phyloP scores from a whole-genome alignment of 1,284 basidiomycete genomes.

The Pseudozyma sp. region DNA sequence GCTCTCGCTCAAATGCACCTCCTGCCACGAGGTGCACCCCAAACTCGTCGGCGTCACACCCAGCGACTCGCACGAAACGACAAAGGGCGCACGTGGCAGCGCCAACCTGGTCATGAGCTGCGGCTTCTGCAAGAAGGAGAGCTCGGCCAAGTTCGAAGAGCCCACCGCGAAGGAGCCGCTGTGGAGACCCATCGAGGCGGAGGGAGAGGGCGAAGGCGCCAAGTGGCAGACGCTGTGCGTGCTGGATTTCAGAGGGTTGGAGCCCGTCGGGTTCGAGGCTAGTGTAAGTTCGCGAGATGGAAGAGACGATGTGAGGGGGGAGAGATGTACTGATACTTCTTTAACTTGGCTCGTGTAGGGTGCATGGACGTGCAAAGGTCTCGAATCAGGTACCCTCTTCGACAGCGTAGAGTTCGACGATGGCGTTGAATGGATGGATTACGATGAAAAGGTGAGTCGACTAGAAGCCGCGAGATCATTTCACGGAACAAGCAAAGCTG shows the following conservation, averaged over 20 bases:
- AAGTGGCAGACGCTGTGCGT: slow-evolving; percentile 60
- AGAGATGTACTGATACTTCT: neutral
- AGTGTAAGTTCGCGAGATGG: slow-evolving; percentile 12
- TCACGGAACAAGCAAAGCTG: no score
- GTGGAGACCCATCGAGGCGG: slow-evolving; percentile 39
- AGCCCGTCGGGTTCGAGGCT: slow-evolving; percentile 52
- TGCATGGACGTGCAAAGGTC: slow-evolving; percentile 55
- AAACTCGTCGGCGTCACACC: slow-evolving; percentile 59
- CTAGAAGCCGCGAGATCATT: no score
- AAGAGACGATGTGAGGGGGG: no score
- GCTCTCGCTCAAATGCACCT: slow-evolving; percentile 60
- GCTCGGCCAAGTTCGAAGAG: slow-evolving; percentile 57
- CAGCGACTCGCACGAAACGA: slow-evolving; percentile 56
- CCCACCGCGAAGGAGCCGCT: slow-evolving; percentile 59
- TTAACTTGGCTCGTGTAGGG: slow-evolving; percentile 14
- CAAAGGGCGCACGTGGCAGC: slow-evolving; percentile 52
- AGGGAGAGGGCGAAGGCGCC: slow-evolving; percentile 17
- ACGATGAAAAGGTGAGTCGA: slow-evolving; percentile 62
- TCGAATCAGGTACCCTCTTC: slow-evolving; percentile 54
- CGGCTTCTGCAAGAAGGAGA: slow-evolving; percentile 59
- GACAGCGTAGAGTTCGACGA: slow-evolving; percentile 64
- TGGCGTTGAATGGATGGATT: slow-evolving; percentile 66
- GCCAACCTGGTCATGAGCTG: slow-evolving; percentile 65
- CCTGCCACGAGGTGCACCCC: slow-evolving; percentile 64
- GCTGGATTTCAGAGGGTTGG: slow-evolving; percentile 64